A percentile compares a stretch with the other conserved stretches of the same genome.
phyloP scores from a whole-genome alignment of 768 basidiomycete genomes.

The Mycena kentingensis region DNA sequence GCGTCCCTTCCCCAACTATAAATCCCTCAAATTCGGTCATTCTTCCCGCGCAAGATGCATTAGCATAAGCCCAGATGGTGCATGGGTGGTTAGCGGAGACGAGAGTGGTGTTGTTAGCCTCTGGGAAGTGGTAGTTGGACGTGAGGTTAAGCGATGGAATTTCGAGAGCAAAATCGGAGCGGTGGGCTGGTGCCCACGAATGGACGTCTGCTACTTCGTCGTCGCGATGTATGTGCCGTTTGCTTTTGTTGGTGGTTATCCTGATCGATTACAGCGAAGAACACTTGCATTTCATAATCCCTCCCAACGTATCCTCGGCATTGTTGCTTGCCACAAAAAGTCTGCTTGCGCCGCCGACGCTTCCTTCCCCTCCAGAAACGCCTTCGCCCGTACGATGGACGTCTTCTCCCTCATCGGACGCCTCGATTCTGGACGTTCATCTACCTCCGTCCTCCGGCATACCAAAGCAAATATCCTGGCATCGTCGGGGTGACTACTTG shows the following conservation, averaged over 20 bases:
- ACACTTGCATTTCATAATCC: constrained; percentile 74
- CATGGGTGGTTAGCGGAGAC: constrained; percentile 90
- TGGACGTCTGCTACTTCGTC: constrained; percentile 76
- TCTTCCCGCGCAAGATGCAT: constrained; percentile 70
- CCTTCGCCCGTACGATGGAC: constrained; percentile 75
- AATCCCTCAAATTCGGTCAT: constrained; percentile 72
- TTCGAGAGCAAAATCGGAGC: constrained; percentile 79
- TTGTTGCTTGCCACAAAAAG: constrained; percentile 60
- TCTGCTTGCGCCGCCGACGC: constrained; percentile 62
- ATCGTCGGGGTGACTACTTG: constrained; percentile 92
- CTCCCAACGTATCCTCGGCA: constrained; percentile 70
- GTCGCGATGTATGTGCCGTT: constrained; percentile 68
- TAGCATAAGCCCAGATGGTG: constrained; percentile 83
- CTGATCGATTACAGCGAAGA: constrained; percentile 61
- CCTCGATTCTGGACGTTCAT: constrained; percentile 59
- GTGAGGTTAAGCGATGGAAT: constrained; percentile 85
- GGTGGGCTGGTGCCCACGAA: constrained; percentile 92
- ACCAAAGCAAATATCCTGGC: constrained; percentile 87
- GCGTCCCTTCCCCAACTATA: constrained; percentile 91
- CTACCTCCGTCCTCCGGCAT: constrained; percentile 68
- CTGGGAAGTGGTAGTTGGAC: constrained; percentile 91
- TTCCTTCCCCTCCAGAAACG: constrained; percentile 55
- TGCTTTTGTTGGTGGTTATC: constrained; percentile 7
- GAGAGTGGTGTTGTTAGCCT: constrained; percentile 84
- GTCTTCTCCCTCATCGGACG: constrained; percentile 49